Base-by-base conservation (phyloP, 257 asterid genomes). In the Petunia secreta region DNA sequence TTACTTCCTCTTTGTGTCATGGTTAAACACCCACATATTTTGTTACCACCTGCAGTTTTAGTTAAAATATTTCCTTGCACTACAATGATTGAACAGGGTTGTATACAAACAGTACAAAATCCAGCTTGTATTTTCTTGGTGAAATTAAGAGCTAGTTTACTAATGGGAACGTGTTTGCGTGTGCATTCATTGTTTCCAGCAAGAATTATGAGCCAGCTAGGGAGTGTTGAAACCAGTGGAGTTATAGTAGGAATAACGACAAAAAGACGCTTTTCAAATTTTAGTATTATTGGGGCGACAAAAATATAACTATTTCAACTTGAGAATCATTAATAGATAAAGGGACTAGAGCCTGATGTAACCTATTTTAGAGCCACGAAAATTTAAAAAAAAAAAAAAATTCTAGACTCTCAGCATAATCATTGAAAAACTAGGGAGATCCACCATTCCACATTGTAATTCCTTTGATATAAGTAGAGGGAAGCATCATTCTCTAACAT, bases 211-310 rank as follows among this genome's bases (percentile, higher is more conserved):
- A 71, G 77, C 46, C 77, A 73, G 77, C 77, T 73, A 11, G 13
- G 48, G 34, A 5, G 25, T 73, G 77, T 73, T 73, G 77, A 1
- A 71, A 48, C 44, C 2, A 9, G 2, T 34, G 48, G 60, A 71
- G 2, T 50, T 50, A 44, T 71, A 2, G 77, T 48, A 71, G 77
- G 77, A 48, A 34, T 48, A 71, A 71, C 77, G 9, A 71, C 60
- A 25, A 34, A 10, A 69, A 25, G 77, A 71, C 13, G 34, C 1
- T 34, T 71, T 10, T 9, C 13, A 50, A 25, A 71, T 71, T 71
- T 71, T 59, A 71, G 48, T 11, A 71, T 71, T 59, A 71, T 71
- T 71, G 62, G 60, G 77, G 77, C 13, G 34, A 44, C 36, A 71
- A 11, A 59, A 71, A 50, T 48, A 25, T 69, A 48, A 71, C 62